Conservation (phyloP, 2,329 filamentous ascomycete species). For the Coleophoma crateriformis region DNA sequence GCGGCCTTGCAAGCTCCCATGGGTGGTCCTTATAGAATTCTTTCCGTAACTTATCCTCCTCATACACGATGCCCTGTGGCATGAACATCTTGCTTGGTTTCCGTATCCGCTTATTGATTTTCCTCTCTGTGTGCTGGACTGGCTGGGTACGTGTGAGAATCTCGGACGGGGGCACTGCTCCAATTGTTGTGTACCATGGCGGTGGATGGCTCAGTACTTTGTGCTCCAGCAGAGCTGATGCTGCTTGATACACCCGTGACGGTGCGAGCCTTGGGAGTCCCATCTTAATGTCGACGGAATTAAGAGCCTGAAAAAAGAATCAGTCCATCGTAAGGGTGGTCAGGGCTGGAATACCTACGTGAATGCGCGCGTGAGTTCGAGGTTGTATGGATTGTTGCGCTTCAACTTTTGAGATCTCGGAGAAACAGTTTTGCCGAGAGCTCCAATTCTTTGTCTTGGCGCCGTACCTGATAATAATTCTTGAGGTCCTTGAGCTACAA, state of each 20-base stretch:
- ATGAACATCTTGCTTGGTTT: slow-evolving; percentile 75
- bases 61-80: slow-evolving; percentile 71
- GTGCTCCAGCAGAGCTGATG: slow-evolving; percentile 37
- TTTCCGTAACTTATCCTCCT: slow-evolving; percentile 75
- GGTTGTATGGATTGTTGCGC: too few relatives aligned
- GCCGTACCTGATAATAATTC: not conserved
- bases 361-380: too few relatives aligned
- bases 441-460: not conserved
- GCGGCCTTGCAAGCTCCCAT: slow-evolving; percentile 90
- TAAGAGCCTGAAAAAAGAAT: not conserved
- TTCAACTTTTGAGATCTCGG: not conserved
- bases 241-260: slow-evolving; percentile 40
- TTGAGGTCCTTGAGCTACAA: slow-evolving; percentile 10
- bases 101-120: slow-evolving; percentile 32
- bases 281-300: slow-evolving; percentile 11
- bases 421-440: not conserved
- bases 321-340: not conserved
- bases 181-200: slow-evolving; percentile 27
- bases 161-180: slow-evolving; percentile 46
- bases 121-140: slow-evolving; percentile 34
- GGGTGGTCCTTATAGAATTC: slow-evolving; percentile 92
- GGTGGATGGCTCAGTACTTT: slow-evolving; percentile 29
- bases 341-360: not conserved
- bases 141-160: slow-evolving; percentile 49
- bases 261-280: slow-evolving; percentile 29